These are phyloP conservation scores for Vittaforma corneae DNA, from an alignment of 371 early-diverging fungal species.

Conservation along the genomic window DNA sequence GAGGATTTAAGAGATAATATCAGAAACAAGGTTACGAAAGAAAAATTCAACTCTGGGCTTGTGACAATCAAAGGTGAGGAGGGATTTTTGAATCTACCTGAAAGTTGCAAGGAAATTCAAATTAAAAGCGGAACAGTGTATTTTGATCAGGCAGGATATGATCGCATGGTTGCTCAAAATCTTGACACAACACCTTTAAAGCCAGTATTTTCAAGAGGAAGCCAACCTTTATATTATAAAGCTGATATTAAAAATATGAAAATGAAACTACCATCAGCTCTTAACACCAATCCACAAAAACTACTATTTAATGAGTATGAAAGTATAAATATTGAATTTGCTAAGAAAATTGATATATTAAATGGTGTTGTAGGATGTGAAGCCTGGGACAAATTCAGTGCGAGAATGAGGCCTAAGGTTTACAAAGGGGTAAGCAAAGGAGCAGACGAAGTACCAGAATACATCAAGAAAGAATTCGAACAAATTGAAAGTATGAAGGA, in stretches of 20 bases:
- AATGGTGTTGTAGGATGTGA: conserved; percentile 27
- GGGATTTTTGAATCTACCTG: conserved; percentile 52
- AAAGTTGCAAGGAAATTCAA: conserved; percentile 39
- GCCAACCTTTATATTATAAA: conserved; percentile 40
- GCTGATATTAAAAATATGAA: conserved; percentile 24
- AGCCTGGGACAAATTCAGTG: conserved; percentile 39
- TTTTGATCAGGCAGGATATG: conserved; percentile 29
- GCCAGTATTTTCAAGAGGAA: conserved; percentile 31
- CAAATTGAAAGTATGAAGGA: conserved; percentile 29
- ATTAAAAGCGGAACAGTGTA: conserved; percentile 44
- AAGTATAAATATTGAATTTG: conserved; percentile 22
- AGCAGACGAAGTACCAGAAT: conserved; percentile 17
- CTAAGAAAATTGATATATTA: conserved; percentile 31
- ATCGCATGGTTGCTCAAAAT: conserved; percentile 46
- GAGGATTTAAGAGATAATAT: conserved; percentile 40
- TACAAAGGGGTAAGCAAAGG: conserved; percentile 18
- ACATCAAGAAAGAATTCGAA: background rate
- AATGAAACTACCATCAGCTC: conserved; percentile 36
- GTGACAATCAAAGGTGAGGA: conserved; percentile 46
- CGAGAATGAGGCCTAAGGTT: conserved; percentile 24
- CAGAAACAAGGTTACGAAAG: conserved; percentile 51
- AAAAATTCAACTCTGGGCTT: conserved; percentile 38
- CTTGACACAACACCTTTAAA: conserved; percentile 32
- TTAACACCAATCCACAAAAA: conserved; percentile 11
- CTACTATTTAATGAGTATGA: conserved; percentile 23